Conservation (phyloP, 305 asterid species). For the Solanum hybrid region DNA sequence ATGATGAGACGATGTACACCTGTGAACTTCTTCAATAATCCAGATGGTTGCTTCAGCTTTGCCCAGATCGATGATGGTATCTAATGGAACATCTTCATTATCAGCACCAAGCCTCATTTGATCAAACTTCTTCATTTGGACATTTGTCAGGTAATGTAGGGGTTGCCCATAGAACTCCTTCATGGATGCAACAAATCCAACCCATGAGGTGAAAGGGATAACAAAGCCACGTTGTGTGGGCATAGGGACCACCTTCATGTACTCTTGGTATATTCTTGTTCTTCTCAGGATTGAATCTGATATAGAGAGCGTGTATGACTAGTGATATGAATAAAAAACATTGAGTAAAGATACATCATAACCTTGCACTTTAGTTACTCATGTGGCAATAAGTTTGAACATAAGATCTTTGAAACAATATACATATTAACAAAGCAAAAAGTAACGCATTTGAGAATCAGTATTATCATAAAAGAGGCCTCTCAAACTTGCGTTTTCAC, state of each 20-base stretch:
- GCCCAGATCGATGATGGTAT: slow-evolving; percentile 37
- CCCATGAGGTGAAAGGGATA: slow-evolving; percentile 40
- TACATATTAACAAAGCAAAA: not conserved
- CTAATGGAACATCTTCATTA: slow-evolving; percentile 35
- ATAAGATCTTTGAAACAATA: not conserved
- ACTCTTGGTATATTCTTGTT: not conserved
- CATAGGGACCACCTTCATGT: slow-evolving; percentile 52
- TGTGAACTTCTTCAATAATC: slow-evolving; percentile 53
- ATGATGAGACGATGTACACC: slow-evolving; percentile 40
- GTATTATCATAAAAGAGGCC: not conserved
- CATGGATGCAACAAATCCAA: slow-evolving; percentile 13
- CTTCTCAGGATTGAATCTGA: slow-evolving; percentile 15
- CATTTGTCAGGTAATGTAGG: slow-evolving; percentile 67
- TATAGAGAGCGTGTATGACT: not conserved
- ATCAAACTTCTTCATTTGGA: slow-evolving; percentile 45
- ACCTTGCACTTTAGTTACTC: not conserved
- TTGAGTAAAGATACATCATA: not conserved
- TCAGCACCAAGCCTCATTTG: slow-evolving; percentile 31
- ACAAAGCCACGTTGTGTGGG: slow-evolving; percentile 40
- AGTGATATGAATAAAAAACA: not conserved
- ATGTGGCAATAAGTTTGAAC: not conserved
- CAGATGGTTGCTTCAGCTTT: slow-evolving; percentile 69
- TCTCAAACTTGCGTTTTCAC: not conserved
- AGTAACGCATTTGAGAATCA: not conserved
- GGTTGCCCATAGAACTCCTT: slow-evolving; percentile 65